Base-by-base conservation (phyloP, 2,329 filamentous ascomycete genomes). In the Diplodia mutila region DNA sequence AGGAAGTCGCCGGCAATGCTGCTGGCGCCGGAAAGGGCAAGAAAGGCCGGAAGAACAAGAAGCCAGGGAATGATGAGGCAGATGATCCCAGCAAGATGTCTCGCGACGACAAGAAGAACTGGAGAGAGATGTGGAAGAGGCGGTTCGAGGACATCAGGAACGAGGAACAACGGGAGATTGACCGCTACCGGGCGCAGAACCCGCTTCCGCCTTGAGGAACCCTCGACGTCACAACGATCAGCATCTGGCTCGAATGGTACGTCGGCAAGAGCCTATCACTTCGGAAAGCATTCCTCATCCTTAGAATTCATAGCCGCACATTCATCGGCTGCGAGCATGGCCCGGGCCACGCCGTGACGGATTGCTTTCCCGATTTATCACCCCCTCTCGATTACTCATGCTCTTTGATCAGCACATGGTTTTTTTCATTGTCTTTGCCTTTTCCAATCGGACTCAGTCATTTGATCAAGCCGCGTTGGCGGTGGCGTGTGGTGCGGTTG, bases 1-100 rank as follows among this genome's bases (percentile, higher is more conserved):
- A 82, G 72, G 77, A 80, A 51, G 78, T 84, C 39, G 81, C 81
- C 34, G 81, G 80, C 74, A 82, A 80, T 69, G 80, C 82, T 67
- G 69, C 72, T 48, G 46, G 59, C 25, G 27, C 5, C 21, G 46
- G n/a, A 49, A 63, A 63, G 59, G 3, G 18, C 46, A 63, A 48
- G 59, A 63, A 63, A 32, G 46, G 42, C 27, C 23, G 46, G 59
- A 80, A 79, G 37, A 78, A 77, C 72, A 76, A 74, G 61, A 77
- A 75, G 72, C 75, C 76, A 66, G 74, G 78, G n/a, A 23, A 64
- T 21, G 46, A 65, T 12, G 61, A 65, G 61, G 29, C 51, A 25
- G 66, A 65, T 37, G 76, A 79, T n/a, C 68, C 73, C 39, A 73
- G 75, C 16, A 73, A 69, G 65, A 75, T 78, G 73, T 77, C 75